Conservation (phyloP, 306 rosid species). For the Vigna nakashimae region DNA sequence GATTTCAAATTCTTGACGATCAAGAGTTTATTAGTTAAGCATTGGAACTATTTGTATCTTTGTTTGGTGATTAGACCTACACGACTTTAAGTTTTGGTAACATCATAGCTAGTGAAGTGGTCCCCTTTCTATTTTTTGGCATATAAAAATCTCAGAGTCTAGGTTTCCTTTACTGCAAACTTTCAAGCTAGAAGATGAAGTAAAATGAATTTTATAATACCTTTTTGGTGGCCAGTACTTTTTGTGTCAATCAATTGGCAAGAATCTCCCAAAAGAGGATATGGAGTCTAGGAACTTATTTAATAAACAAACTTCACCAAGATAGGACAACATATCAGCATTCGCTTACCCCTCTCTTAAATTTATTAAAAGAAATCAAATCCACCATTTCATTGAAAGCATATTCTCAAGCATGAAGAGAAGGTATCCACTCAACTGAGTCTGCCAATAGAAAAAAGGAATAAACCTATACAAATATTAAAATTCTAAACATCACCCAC, state of each 20-base stretch:
- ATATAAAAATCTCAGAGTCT: conserved; percentile 53
- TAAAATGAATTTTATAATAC: conserved; percentile 45
- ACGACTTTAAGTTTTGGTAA: conserved; percentile 45
- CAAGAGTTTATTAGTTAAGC: conserved; percentile 42
- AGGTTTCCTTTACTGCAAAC: conserved; percentile 49
- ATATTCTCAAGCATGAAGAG: conserved; percentile 56
- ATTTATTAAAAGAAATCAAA: conserved; percentile 54
- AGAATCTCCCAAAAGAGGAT: conserved; percentile 64
- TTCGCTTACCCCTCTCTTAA: conserved; percentile 50
- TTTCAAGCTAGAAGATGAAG: conserved; percentile 46
- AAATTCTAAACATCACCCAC: conserved; percentile 39
- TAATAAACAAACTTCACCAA: conserved; percentile 54
- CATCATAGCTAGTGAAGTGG: conserved; percentile 60
- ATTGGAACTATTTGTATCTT: conserved; percentile 40
- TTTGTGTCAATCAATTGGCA: conserved; percentile 46
- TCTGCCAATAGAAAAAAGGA: conserved; percentile 44
- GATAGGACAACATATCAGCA: conserved; percentile 68
- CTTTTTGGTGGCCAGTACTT: conserved; percentile 47
- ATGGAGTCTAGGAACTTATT: conserved; percentile 47
- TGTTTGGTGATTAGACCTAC: conserved; percentile 43
- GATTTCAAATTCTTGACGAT: conserved; percentile 42
- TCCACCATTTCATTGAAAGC: conserved; percentile 47
- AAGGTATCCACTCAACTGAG: conserved; percentile 50
- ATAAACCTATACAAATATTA: conserved; percentile 49
- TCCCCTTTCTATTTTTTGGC: conserved; percentile 61